Evolutionary conservation across 148 eudicot species (phyloP).

Genomic region (Rhododendron griersonianum): DNA sequence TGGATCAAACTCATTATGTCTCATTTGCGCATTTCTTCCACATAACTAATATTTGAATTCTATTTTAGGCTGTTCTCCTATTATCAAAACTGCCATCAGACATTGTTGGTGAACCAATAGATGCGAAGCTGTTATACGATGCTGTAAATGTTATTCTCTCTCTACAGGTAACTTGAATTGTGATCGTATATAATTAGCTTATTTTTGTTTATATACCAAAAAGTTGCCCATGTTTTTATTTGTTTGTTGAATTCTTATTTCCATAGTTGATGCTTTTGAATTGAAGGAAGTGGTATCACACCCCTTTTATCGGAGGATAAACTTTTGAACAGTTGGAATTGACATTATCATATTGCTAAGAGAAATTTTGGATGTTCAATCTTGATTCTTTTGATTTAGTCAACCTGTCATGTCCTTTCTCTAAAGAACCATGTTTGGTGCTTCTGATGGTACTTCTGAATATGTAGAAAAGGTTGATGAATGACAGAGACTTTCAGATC

Average conservation of each 20-base stretch:
- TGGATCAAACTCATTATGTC: not conserved
- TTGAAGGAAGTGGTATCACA: not conserved
- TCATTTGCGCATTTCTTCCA: not conserved
- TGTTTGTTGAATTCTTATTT: conserved; percentile 3
- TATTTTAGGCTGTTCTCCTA: conserved; percentile 63
- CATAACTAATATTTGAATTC: conserved; percentile 17
- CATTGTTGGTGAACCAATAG: conserved; percentile 75
- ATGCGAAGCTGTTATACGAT: conserved; percentile 59
- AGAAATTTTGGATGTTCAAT: not conserved
- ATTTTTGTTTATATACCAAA: not conserved
- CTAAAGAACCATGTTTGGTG: not conserved
- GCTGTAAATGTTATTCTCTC: conserved; percentile 85
- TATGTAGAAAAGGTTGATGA: too few species aligned
- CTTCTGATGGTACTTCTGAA: not conserved
- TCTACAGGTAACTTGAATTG: conserved; percentile 57
- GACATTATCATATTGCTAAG: not conserved
- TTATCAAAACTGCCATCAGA: conserved; percentile 71
- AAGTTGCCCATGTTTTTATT: not conserved
- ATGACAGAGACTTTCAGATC: not conserved
- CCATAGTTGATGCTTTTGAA: not conserved
- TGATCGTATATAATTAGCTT: conserved; percentile 12
- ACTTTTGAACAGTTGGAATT: not conserved
- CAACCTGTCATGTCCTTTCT: not conserved
- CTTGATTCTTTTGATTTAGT: too few species aligned
- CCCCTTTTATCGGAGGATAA: not conserved